Evolutionary conservation across 345 rosid genomes (phyloP).

Genomic region (Aegle marmelos): DNA sequence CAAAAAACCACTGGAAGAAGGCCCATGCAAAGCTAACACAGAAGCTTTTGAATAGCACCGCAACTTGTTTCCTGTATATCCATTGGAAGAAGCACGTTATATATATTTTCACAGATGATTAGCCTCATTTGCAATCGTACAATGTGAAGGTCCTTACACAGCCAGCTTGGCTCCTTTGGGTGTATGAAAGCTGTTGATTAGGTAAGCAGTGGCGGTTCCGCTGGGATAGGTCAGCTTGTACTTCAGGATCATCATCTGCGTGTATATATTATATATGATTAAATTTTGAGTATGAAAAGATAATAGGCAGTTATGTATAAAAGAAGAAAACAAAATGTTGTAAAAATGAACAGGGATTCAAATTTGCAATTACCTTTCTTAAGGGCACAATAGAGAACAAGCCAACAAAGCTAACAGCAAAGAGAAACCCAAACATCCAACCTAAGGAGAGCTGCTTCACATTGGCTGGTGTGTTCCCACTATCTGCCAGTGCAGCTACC

Average conservation of each 20-base stretch:
- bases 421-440: slow-evolving; percentile 81
- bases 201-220: slow-evolving; percentile 91
- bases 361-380: slow-evolving; percentile 49
- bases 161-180: slow-evolving; percentile 91
- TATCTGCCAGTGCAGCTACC: slow-evolving; percentile 53
- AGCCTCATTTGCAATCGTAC: too few relatives aligned
- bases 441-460: slow-evolving; percentile 60
- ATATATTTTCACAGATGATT: too few relatives aligned
- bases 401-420: slow-evolving; percentile 82
- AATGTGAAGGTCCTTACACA: slow-evolving; percentile 33
- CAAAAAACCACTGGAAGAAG: slow-evolving; percentile 70
- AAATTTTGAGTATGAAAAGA: too few relatives aligned
- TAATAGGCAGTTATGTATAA: too few relatives aligned
- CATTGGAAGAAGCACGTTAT: neutral
- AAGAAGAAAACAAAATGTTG: neutral
- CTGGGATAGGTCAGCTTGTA: slow-evolving; percentile 85
- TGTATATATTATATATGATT: too few relatives aligned
- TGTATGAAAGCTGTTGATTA: slow-evolving; percentile 89
- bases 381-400: slow-evolving; percentile 78
- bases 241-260: slow-evolving; percentile 72
- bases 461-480: slow-evolving; percentile 46
- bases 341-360: too few relatives aligned
- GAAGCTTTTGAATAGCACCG: slow-evolving; percentile 41
- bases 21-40: slow-evolving; percentile 46
- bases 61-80: slow-evolving; percentile 52